These are phyloP conservation scores for Brettanomyces sp. DNA, from an alignment of 805 yeast species.

Conservation along the genomic window DNA sequence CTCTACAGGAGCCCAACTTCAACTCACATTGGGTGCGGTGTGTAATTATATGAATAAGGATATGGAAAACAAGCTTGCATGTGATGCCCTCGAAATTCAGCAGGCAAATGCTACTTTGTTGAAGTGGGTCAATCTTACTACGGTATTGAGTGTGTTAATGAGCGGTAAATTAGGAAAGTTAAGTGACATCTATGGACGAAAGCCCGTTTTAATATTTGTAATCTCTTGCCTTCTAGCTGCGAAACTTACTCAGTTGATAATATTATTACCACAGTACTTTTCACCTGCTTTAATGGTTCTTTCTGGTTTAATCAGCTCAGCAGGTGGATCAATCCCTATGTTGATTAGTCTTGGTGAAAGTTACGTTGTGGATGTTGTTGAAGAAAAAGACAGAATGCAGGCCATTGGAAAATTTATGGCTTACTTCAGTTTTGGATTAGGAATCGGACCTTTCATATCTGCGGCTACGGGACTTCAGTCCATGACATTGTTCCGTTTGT, in stretches of 20 bases:
- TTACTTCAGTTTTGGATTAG: conserved; percentile 48
- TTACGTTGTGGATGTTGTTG: conserved; percentile 67
- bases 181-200: conserved; percentile 59
- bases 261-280: conserved; percentile 22
- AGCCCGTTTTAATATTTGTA: conserved; percentile 30
- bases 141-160: conserved; percentile 39
- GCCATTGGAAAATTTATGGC: conserved; percentile 54
- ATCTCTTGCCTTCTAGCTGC: conserved; percentile 15
- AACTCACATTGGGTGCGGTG: conserved; percentile 29
- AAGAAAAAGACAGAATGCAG: conserved; percentile 47
- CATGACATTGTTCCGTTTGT: conserved; percentile 22
- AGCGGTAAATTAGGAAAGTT: conserved; percentile 54
- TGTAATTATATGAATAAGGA: conserved; percentile 24
- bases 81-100: conserved; percentile 35
- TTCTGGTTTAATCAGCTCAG: conserved; percentile 34
- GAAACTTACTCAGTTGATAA: conserved; percentile 6
- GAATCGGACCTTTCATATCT: conserved; percentile 57
- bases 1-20: conserved; percentile 29
- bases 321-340: conserved; percentile 57
- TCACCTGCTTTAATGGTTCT: conserved; percentile 30
- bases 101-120: conserved; percentile 38
- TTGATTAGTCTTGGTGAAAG: conserved; percentile 53
- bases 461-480: conserved; percentile 27
- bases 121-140: conserved; percentile 33
- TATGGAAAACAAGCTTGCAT: conserved; percentile 10